Conservation (phyloP, 2,329 filamentous ascomycete species). For the Xylariaceae sp. region DNA sequence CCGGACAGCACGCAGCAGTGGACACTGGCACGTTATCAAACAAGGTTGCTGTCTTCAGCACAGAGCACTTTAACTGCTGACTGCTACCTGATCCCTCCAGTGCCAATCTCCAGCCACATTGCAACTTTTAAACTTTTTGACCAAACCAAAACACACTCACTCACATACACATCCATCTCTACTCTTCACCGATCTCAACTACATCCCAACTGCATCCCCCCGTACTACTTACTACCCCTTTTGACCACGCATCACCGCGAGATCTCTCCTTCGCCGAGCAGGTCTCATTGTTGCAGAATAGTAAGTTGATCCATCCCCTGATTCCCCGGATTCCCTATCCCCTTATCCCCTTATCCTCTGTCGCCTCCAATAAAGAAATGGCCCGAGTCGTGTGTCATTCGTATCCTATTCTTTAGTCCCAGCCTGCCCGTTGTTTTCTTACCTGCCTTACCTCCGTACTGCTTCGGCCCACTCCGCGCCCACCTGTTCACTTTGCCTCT, state of each 20-base stretch:
- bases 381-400: not conserved
- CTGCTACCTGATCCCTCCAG: not conserved
- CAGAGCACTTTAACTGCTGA: not conserved
- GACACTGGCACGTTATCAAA: not conserved
- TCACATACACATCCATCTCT: conserved; percentile 14
- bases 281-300: conserved; percentile 39
- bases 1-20: too few species aligned
- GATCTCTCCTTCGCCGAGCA: conserved; percentile 42
- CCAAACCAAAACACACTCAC: conserved; percentile 24
- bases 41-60: conserved; percentile 1
- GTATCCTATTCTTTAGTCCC: conserved; percentile 2
- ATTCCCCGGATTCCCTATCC: not conserved
- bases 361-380: not conserved
- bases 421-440: conserved; percentile 5
- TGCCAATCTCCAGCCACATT: conserved; percentile 36
- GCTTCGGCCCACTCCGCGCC: conserved; percentile 26
- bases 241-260: conserved; percentile 37
- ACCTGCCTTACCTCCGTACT: conserved; percentile 14
- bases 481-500: conserved; percentile 33
- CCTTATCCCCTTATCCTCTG: not conserved
- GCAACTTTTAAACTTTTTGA: conserved; percentile 34
- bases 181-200: conserved; percentile 39
- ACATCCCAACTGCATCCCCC: conserved; percentile 34
- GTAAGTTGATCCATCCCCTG: conserved; percentile 31
- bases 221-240: too few species aligned